phyloP scores from a whole-genome alignment of 2,329 filamentous ascomycete species.

The Cladobotryum protrusum region DNA sequence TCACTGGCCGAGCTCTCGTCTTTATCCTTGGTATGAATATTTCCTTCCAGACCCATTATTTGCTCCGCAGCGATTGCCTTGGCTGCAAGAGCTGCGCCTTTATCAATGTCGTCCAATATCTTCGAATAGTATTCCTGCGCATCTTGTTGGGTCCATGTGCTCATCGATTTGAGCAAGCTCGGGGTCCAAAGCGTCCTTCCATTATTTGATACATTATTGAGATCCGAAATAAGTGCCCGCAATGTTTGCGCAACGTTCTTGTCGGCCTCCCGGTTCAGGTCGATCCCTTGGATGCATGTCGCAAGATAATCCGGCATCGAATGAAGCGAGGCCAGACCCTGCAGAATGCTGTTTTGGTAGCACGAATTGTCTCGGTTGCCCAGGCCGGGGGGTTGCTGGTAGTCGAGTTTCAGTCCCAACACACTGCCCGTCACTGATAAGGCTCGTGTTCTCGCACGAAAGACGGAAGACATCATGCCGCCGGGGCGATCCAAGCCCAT shows the following conservation, averaged over 20 bases:
- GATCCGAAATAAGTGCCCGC: conserved; percentile 58
- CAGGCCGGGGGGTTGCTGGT: conserved; percentile 57
- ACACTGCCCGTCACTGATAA: conserved; percentile 45
- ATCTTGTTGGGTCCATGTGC: conserved; percentile 93
- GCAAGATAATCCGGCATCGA: conserved; percentile 63
- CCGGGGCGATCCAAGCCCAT: conserved; percentile 50
- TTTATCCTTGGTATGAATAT: conserved; percentile 17
- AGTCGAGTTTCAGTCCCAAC: conserved; percentile 32
- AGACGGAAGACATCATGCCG: conserved; percentile 50
- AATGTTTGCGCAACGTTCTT: conserved; percentile 44
- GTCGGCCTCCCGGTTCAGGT: conserved; percentile 18
- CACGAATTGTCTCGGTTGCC: conserved; percentile 94
- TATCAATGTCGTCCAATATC: conserved; percentile 77
- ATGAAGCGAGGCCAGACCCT: conserved; percentile 70
- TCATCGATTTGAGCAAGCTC: conserved; percentile 78
- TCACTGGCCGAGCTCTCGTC: conserved; percentile 42
- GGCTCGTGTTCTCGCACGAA: conserved; percentile 51
- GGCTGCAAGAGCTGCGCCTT: conserved; percentile 56
- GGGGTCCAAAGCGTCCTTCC: conserved; percentile 79
- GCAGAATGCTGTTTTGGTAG: conserved; percentile 94
- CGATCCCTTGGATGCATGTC: conserved; percentile 30
- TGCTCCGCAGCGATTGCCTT: conserved; percentile 11
- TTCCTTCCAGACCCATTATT: conserved; percentile 2
- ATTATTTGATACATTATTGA: conserved; percentile 65
- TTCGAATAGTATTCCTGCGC: conserved; percentile 96